A percentile compares a stretch with the other conserved stretches of the same genome.
phyloP scores from a whole-genome alignment of 768 basidiomycete species.

The Astraeus odoratus region DNA sequence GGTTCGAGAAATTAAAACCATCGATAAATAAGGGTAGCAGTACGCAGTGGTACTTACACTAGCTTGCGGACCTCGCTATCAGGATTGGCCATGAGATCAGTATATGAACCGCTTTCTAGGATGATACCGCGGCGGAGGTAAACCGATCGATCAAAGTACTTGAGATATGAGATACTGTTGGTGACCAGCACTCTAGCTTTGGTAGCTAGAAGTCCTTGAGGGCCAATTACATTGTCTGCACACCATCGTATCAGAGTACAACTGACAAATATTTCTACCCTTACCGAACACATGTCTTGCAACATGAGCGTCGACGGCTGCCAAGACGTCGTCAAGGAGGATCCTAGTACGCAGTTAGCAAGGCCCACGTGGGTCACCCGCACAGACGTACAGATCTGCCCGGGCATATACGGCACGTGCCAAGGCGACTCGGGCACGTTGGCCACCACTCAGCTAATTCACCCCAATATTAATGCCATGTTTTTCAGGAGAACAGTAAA shows the following conservation, averaged over 20 bases:
- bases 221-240: constrained; percentile 80
- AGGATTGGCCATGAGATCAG: constrained; percentile 48
- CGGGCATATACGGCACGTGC: constrained; percentile 89
- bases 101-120: constrained; percentile 66
- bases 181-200: constrained; percentile 86
- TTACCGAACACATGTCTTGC: constrained; percentile 79
- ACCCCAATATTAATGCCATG: constrained; percentile 10
- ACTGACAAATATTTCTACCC: not conserved
- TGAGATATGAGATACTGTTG: constrained; percentile 79
- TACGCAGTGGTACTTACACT: constrained; percentile 43
- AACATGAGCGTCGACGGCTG: constrained; percentile 82
- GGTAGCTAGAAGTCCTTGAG: constrained; percentile 69
- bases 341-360: constrained; percentile 33
- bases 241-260: constrained; percentile 3
- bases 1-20: not conserved
- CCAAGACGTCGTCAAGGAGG: constrained; percentile 86
- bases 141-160: constrained; percentile 65
- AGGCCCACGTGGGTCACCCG: not conserved
- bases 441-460: constrained; percentile 68
- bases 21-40: not conserved
- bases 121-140: constrained; percentile 81
- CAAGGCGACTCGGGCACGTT: constrained; percentile 75
- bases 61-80: constrained; percentile 68
- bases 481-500: constrained; percentile 4
- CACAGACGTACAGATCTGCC: constrained; percentile 67